These are phyloP conservation scores for Saccharomycopsis fodiens DNA, from an alignment of 805 yeast species.

Conservation along the genomic window DNA sequence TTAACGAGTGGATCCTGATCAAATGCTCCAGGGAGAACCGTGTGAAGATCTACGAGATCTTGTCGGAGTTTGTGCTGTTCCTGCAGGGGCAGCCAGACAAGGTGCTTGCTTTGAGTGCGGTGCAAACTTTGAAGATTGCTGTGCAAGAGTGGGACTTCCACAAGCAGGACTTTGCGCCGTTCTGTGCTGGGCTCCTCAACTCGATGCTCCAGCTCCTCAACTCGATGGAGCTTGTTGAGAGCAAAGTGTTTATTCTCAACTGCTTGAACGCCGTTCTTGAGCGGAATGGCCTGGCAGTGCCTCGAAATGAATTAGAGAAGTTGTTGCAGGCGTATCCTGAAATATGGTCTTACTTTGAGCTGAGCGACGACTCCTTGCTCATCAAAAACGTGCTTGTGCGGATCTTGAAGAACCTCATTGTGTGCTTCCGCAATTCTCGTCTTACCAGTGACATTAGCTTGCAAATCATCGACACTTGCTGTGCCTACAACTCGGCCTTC, in stretches of 20 bases:
- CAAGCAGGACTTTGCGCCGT: slow-evolving; percentile 61
- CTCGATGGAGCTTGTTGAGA: slow-evolving; percentile 54
- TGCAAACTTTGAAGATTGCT: slow-evolving; percentile 58
- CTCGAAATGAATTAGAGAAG: slow-evolving; percentile 1
- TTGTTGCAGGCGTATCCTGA: slow-evolving; percentile 11
- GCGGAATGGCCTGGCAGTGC: slow-evolving; percentile 5
- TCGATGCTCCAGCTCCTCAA: slow-evolving; percentile 44
- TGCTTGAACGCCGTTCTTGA: slow-evolving; percentile 14
- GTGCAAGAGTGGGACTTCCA: slow-evolving; percentile 86
- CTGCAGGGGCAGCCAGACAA: slow-evolving; percentile 48
- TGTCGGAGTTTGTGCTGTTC: slow-evolving; percentile 37
- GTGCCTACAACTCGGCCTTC: slow-evolving; percentile 51
- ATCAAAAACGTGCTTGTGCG: slow-evolving; percentile 48
- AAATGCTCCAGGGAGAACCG: slow-evolving; percentile 55
- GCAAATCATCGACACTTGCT: slow-evolving; percentile 55
- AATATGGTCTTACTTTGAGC: slow-evolving; percentile 37
- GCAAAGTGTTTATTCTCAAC: slow-evolving; percentile 65
- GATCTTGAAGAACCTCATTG: slow-evolving; percentile 47
- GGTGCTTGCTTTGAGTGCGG: slow-evolving; percentile 74
- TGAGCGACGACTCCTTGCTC: slow-evolving; percentile 30
- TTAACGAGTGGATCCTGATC: slow-evolving; percentile 74
- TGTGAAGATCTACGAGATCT: slow-evolving; percentile 48
- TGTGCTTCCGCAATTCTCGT: slow-evolving; percentile 44
- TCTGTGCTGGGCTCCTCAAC: slow-evolving; percentile 42
- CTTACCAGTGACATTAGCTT: slow-evolving; percentile 48